Evolutionary conservation across 2,329 filamentous ascomycete species (phyloP).

Genomic region (Fusarium fracticaudum): DNA sequence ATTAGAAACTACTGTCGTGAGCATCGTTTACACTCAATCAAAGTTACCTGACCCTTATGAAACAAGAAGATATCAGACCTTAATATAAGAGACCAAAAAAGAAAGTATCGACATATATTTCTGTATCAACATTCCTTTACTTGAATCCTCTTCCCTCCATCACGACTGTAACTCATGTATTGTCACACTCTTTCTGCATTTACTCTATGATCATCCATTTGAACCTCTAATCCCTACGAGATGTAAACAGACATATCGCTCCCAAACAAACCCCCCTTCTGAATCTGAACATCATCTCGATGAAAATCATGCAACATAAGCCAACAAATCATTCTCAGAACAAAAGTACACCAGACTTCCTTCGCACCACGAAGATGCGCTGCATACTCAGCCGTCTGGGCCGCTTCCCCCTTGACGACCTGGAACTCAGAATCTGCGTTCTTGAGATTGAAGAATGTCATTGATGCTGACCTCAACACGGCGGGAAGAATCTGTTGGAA

Average conservation of each 20-base stretch:
- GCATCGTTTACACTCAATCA: too few relatives aligned
- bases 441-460: not conserved
- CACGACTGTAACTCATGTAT: not conserved
- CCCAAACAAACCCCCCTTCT: conserved; percentile 1
- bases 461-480: not conserved
- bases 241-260: conserved; percentile 13
- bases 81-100: too few relatives aligned
- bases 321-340: conserved; percentile 17
- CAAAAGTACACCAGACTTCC: conserved; percentile 2
- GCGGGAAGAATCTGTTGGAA: not conserved
- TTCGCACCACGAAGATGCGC: not conserved
- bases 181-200: not conserved
- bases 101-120: not conserved
- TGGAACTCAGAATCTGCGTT: conserved; percentile 4
- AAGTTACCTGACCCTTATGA: too few relatives aligned
- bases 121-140: not conserved
- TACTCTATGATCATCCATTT: not conserved
- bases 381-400: not conserved
- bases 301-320: conserved; percentile 12
- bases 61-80: too few relatives aligned
- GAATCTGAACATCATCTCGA: conserved; percentile 1
- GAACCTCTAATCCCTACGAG: not conserved
- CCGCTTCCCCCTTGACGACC: not conserved
- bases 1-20: not conserved
- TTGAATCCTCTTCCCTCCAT: not conserved